These are phyloP conservation scores for Zasmidium cellare DNA, from an alignment of 2,329 filamentous ascomycete genomes.

Conservation along the genomic window DNA sequence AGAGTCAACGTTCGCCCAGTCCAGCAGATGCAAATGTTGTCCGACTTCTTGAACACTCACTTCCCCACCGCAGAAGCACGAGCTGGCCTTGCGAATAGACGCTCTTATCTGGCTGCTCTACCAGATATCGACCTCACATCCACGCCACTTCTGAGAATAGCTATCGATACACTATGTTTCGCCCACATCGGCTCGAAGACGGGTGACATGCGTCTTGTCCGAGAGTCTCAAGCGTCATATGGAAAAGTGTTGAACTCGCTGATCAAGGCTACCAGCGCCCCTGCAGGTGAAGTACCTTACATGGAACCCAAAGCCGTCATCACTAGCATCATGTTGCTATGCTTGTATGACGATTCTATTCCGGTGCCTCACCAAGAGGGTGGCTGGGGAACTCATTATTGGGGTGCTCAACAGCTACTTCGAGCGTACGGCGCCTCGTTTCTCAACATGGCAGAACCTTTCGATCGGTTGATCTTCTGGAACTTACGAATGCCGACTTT, in stretches of 20 bases:
- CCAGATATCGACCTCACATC: conserved; percentile 12
- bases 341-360: conserved; percentile 14
- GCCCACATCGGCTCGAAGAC: conserved; percentile 11
- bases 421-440: conserved; percentile 8
- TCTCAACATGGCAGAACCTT: conserved; percentile 11
- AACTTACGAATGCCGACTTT: conserved; percentile 13
- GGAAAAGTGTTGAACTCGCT: conserved; percentile 7
- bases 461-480: conserved; percentile 13
- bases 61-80: conserved; percentile 11
- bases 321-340: conserved; percentile 13
- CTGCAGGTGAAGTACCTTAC: not conserved
- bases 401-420: conserved; percentile 10
- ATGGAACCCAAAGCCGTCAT: conserved; percentile 11
- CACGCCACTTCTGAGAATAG: conserved; percentile 6
- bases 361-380: conserved; percentile 4
- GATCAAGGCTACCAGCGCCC: conserved; percentile 2
- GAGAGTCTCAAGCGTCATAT: conserved; percentile 9
- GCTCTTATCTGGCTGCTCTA: conserved; percentile 10
- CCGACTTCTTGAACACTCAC: conserved; percentile 7
- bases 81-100: conserved; percentile 10
- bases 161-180: conserved; percentile 12
- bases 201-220: conserved; percentile 8
- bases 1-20: conserved; percentile 4
- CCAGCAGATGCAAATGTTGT: conserved; percentile 14
- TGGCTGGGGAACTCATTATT: conserved; percentile 11